Base-by-base conservation (phyloP, 257 asterid species). In the Schizonepeta tenuifolia region DNA sequence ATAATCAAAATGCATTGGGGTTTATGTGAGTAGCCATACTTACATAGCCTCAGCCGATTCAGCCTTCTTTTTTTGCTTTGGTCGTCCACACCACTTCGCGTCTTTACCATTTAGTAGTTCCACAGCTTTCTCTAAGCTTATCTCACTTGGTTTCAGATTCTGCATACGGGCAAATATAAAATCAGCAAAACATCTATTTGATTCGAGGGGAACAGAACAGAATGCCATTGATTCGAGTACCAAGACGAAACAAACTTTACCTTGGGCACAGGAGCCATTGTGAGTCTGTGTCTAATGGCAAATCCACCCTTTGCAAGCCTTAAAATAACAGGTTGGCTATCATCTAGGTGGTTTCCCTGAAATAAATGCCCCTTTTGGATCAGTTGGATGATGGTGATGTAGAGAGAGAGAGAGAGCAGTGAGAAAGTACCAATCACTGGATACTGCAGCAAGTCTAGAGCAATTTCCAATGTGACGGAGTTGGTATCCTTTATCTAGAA, bases 271-370 rank as follows among this genome's bases (percentile, higher is more conserved):
- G 88, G 72, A 62, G 88, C 91, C 51, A 78, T 86, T 35, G 81
- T 76, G 70, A 92, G 84, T 63, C 94, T 81, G 67, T 91, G 89
- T 81, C 78, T 86, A 70, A 93, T 72, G 65, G 87, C 46, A 82
- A 91, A 93, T 41, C 96, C 89, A 35, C 75, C 76, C 71, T 76
- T 88, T 18, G 85, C 85, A 68, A 87, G 87, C 86, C 69, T 88
- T 76, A 94, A 35, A 63, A 85, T 18, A 22, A 94, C 84, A 0
- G 96, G 96, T 59, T 46, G 83, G 78, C 74, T 86, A 65, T 89
- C 96, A n/a, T 80, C 86, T 40, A 96, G 96, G 78, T 94, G 96
- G 55, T 88, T 89, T 54, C 97, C 97, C 97, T 94, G 74, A 70
- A 68, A 49, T 36, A 9, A 73, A 38, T 73, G 10, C 26, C 26